Evolutionary conservation across 108 stramenopile species (phyloP).

Genomic region (Nitzschia inconspicua): DNA sequence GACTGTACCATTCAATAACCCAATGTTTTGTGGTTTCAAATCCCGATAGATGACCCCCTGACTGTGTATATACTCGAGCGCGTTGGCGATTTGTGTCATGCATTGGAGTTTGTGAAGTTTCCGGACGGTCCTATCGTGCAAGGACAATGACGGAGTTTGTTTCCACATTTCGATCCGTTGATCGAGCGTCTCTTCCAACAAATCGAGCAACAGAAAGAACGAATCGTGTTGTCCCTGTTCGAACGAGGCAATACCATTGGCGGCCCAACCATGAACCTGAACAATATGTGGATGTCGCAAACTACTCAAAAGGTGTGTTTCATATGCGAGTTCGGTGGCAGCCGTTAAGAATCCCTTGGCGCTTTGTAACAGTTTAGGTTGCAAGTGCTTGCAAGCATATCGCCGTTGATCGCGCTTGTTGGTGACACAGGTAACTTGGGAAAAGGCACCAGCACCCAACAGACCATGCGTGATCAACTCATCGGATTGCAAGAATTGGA

Average conservation of each 20-base stretch:
- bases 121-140: neutral
- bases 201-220: slow-evolving; percentile 57
- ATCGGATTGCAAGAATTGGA: slow-evolving; percentile 24
- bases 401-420: slow-evolving; percentile 2
- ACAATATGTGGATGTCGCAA: slow-evolving; percentile 74
- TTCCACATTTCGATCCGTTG: slow-evolving; percentile 50
- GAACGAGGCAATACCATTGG: slow-evolving; percentile 47
- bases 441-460: slow-evolving; percentile 61
- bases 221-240: slow-evolving; percentile 33
- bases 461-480: slow-evolving; percentile 28
- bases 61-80: slow-evolving; percentile 63
- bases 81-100: slow-evolving; percentile 49
- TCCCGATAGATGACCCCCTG: slow-evolving; percentile 67
- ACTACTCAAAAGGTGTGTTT: slow-evolving; percentile 68
- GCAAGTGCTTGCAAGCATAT: slow-evolving; percentile 52
- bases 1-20: slow-evolving; percentile 47
- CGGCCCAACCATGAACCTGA: slow-evolving; percentile 57
- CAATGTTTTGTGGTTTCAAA: slow-evolving; percentile 58
- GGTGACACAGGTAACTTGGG: slow-evolving; percentile 36
- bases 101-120: slow-evolving; percentile 25
- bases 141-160: neutral
- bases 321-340: slow-evolving; percentile 64
- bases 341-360: slow-evolving; percentile 56
- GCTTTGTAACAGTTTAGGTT: slow-evolving; percentile 27
- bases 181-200: slow-evolving; percentile 51